Evolutionary conservation across 2,329 filamentous ascomycete species (phyloP).

Genomic region (Rhynchosporium graminicola): DNA sequence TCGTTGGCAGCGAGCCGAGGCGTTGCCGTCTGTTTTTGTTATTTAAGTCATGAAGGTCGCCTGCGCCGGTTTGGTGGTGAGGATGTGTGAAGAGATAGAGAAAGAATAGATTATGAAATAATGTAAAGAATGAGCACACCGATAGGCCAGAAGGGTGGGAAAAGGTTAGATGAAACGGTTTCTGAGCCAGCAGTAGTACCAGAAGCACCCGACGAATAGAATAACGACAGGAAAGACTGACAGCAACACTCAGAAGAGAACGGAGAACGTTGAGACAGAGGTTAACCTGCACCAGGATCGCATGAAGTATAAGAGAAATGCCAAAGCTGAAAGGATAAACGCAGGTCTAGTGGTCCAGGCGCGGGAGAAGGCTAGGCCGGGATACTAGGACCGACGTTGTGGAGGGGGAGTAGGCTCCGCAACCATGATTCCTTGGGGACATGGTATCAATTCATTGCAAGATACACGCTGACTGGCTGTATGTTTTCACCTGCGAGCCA

Average conservation of each 20-base stretch:
- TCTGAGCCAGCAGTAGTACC: conserved; percentile 41
- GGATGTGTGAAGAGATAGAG: conserved; percentile 22
- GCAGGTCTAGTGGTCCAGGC: conserved; percentile 35
- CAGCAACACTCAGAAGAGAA: conserved; percentile 34
- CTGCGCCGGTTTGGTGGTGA: conserved; percentile 25
- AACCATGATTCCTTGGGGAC: conserved; percentile 20
- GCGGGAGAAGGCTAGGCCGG: conserved; percentile 33
- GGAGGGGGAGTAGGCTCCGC: conserved; percentile 23
- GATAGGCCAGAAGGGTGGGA: conserved; percentile 37
- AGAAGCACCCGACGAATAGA: conserved; percentile 34
- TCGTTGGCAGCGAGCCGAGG: conserved; percentile 38
- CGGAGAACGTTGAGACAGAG: conserved; percentile 34
- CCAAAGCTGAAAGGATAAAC: conserved; percentile 27
- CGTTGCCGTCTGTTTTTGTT: conserved; percentile 34
- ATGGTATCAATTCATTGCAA: conserved; percentile 9
- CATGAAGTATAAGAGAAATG: conserved; percentile 40
- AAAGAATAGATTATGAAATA: conserved; percentile 28
- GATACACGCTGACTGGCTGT: conserved; percentile 20
- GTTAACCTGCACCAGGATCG: conserved; percentile 33
- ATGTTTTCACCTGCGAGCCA: conserved; percentile 28
- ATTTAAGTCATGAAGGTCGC: conserved; percentile 40
- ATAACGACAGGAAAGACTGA: conserved; percentile 34
- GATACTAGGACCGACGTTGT: conserved; percentile 26
- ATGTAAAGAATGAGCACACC: conserved; percentile 34
- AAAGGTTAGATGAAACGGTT: conserved; percentile 36